These are phyloP conservation scores for Blastocystis sp. DNA, from an alignment of 352 stramenopile species.

Conservation along the genomic window DNA sequence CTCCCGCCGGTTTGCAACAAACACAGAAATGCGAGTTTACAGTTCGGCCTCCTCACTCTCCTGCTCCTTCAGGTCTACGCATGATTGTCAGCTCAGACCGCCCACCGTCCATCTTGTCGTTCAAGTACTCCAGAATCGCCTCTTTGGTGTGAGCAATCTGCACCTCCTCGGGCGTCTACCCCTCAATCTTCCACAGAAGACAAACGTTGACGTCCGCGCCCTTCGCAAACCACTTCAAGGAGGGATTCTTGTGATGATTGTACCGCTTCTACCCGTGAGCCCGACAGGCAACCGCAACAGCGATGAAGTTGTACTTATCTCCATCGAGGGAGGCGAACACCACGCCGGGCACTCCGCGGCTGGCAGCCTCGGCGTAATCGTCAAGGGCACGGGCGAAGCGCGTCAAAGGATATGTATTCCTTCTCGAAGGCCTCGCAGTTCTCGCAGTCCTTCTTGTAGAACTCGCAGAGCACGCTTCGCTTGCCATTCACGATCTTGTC, in stretches of 20 bases:
- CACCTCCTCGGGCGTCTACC: slow-evolving; percentile 62
- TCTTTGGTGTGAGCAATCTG: slow-evolving; percentile 50
- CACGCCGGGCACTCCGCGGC: slow-evolving; percentile 13
- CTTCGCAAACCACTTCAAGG: slow-evolving; percentile 63
- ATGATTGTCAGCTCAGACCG: background rate
- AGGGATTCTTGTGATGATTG: slow-evolving; percentile 59
- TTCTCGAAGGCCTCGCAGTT: slow-evolving; percentile 58
- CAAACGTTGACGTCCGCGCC: slow-evolving; percentile 30
- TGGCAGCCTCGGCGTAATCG: slow-evolving; percentile 4
- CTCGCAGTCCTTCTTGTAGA: slow-evolving; percentile 61
- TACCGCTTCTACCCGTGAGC: slow-evolving; percentile 45
- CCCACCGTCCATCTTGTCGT: slow-evolving; percentile 43
- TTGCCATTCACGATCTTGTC: slow-evolving; percentile 67
- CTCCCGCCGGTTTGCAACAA: no score
- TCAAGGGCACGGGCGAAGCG: slow-evolving; percentile 14
- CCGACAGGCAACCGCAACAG: background rate
- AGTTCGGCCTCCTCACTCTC: slow-evolving; percentile 18
- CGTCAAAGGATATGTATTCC: slow-evolving; percentile 62
- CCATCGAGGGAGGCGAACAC: slow-evolving; percentile 35
- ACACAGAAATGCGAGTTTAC: background rate
- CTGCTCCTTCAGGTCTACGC: slow-evolving; percentile 19
- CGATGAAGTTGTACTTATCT: slow-evolving; percentile 60
- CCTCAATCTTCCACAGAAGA: background rate
- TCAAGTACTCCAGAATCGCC: slow-evolving; percentile 32
- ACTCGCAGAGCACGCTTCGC: slow-evolving; percentile 31